These are phyloP conservation scores for Cryptococcus sp. DNA, from an alignment of 1,284 basidiomycete species.

Conservation along the genomic window DNA sequence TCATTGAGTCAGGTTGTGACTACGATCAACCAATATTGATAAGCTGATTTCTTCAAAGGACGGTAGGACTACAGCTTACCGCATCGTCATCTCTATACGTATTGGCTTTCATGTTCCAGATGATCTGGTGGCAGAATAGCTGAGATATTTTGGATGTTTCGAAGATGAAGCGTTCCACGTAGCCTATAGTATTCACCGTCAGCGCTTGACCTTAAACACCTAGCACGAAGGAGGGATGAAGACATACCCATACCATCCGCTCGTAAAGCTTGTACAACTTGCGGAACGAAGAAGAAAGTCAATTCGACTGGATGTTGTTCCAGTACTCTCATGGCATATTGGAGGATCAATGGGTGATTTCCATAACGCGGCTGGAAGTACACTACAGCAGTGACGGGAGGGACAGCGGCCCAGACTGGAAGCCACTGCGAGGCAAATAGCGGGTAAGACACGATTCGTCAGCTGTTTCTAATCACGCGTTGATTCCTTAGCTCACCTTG, in stretches of 20 bases:
- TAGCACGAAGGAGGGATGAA: neutral
- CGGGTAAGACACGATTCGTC: slow-evolving; percentile 5
- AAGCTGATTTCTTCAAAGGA: neutral
- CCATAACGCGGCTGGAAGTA: slow-evolving; percentile 83
- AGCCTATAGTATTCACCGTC: slow-evolving; percentile 60
- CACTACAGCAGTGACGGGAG: slow-evolving; percentile 80
- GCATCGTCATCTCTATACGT: slow-evolving; percentile 90
- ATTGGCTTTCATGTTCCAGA: slow-evolving; percentile 99
- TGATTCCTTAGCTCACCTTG: slow-evolving; percentile 59
- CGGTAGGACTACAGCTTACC: slow-evolving; percentile 56
- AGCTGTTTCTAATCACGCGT: neutral
- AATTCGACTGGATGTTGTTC: slow-evolving; percentile 92
- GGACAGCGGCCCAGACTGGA: slow-evolving; percentile 82
- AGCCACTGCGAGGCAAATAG: slow-evolving; percentile 79
- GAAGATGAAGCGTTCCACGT: slow-evolving; percentile 93
- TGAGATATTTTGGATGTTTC: slow-evolving; percentile 98
- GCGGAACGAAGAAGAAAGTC: slow-evolving; percentile 99
- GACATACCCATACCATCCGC: slow-evolving; percentile 77
- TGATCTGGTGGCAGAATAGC: slow-evolving; percentile 98
- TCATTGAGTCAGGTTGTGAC: slow-evolving; percentile 72
- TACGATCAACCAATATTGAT: slow-evolving; percentile 2
- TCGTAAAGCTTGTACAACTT: slow-evolving; percentile 93
- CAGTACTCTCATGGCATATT: slow-evolving; percentile 95
- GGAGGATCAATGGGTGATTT: slow-evolving; percentile 81
- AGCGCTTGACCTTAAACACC: neutral